Evolutionary conservation across 1,139 yeast genomes (phyloP), one percentile per base, ranked within the genome.

Genomic region (Blastobotrys capitulatus): DNA sequence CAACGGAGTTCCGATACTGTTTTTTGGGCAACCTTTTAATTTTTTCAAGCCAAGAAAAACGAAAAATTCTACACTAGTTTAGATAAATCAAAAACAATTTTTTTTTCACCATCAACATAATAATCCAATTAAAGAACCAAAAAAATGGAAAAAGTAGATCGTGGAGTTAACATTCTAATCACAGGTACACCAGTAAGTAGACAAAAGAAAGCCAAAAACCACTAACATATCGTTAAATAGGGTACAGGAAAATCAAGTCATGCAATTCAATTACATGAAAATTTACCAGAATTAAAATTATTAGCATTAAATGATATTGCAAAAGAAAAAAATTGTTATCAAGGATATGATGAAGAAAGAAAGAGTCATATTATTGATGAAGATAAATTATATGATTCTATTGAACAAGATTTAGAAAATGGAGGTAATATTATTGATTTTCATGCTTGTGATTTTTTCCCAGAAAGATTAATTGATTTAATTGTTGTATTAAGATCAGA

Each of bases 371-470:
- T 92, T 44, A 96, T 92, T 4, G 96, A 94, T 66, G 98, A 92
- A 60, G 97, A 92, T 62, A 83, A 51, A 56, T 71, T 92, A 19
- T 69, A 89, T 50, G 97, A 94, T 65, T 79, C 80, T 16, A 70
- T 94, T 52, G 97, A 90, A 66, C 82, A 83, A 2, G 79, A 84
- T 46, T 72, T 90, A 52, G 84, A 83, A 51, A 72, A 78, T 55
- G 99, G 99, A n/a, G 96, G 95, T 1, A 74, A 78, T 26, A 73
- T 92, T 22, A 76, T 92, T 20, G 99, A 92, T 68, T 94, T 98
- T 98, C 99, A 92, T 65, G 92, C 92, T 47, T 89, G 96, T 68
- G 98, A 92, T 60, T 78, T 88, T 19, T 92, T 92, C 63, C 98
- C 98, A 0, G 97, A 89, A 64, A 73, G 95, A 57, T 77, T 89